Base-by-base conservation (phyloP, 768 basidiomycete species). In the Termitomyces bulborhizus region DNA sequence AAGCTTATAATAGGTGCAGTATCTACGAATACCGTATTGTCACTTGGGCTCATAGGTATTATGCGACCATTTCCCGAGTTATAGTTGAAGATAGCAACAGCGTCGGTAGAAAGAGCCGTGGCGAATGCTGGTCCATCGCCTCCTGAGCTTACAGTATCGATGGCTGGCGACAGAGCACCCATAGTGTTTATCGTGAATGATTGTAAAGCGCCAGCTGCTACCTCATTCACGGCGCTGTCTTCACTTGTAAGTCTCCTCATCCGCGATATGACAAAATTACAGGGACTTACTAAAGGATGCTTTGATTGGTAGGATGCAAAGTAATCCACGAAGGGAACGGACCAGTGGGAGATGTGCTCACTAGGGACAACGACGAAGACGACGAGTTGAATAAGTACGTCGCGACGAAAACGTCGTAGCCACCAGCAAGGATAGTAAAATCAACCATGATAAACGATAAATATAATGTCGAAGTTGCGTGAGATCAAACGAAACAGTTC, bases 391-490 rank as follows among this genome's bases (percentile, higher is more conserved):
- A 88, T 36, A 81, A 62, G 66, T 86, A 87, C 0, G 82, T 78
- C 2, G 81, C 82, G 52, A 88, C 73, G 60, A 83, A 84, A 56
- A 79, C 68, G 46, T 74, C 73, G 63, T 81, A 87, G 15, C 85
- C 85, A 34, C 86, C 85, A 31, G 86, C 86, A 36, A 88, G 74
- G 57, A 89, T 84, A 4, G 75, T 84, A 63, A 84, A 81, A 53
- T 80, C 76, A 60, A 87, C 85, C 86, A 87, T 88, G 43, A 32
- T 21, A 8, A 9, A 31, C 40, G 37, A 16, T 27, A 37, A 32
- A 36, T 45, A 15, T 44, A 9, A 27, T 16, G 16, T n/a, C 24
- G 24, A 39, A 26, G 24, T 26, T 27, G 48, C 15, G 31, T 31
- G n/a, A 32, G 31, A 18, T 46, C 13, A 18, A 32, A 46, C 3